These are phyloP conservation scores for Termitomyces sp. DNA, from an alignment of 768 basidiomycete species.

Conservation along the genomic window DNA sequence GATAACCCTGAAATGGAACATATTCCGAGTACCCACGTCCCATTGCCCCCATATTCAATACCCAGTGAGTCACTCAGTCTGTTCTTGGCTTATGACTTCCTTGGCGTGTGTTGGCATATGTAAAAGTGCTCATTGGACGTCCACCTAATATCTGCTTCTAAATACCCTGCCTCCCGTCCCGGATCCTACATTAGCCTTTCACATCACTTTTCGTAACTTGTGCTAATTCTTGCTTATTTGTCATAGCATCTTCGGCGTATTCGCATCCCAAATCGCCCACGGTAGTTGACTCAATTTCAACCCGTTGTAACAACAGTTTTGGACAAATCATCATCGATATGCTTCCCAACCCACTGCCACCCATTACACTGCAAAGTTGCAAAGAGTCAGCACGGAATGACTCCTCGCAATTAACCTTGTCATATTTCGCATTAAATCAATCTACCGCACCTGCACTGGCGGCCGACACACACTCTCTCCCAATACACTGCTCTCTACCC, in stretches of 20 bases:
- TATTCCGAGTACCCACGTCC: slow-evolving; percentile 8
- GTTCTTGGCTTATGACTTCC: background rate
- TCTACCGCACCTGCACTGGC: background rate
- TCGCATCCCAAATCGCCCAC: background rate
- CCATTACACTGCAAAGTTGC: slow-evolving; percentile 15
- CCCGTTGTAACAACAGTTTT: slow-evolving; percentile 13
- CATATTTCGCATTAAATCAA: background rate
- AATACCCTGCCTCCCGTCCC: background rate
- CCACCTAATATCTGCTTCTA: slow-evolving; percentile 3
- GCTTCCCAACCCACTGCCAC: slow-evolving; percentile 39
- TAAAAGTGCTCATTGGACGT: background rate
- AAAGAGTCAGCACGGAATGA: slow-evolving; percentile 2
- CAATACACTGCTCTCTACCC: slow-evolving; percentile 11
- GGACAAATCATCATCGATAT: slow-evolving; percentile 54
- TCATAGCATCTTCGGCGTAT: background rate
- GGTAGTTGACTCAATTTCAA: background rate
- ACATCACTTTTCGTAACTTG: slow-evolving; percentile 2
- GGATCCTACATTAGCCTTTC: slow-evolving; percentile 3
- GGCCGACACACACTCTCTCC: background rate
- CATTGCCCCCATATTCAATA: background rate
- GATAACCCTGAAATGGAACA: background rate
- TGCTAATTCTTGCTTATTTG: slow-evolving; percentile 7
- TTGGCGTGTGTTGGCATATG: background rate
- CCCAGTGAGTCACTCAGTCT: slow-evolving; percentile 3
- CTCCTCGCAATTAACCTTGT: background rate